Evolutionary conservation across 2,329 filamentous ascomycete genomes (phyloP).

Genomic region (Cercospora janseana): DNA sequence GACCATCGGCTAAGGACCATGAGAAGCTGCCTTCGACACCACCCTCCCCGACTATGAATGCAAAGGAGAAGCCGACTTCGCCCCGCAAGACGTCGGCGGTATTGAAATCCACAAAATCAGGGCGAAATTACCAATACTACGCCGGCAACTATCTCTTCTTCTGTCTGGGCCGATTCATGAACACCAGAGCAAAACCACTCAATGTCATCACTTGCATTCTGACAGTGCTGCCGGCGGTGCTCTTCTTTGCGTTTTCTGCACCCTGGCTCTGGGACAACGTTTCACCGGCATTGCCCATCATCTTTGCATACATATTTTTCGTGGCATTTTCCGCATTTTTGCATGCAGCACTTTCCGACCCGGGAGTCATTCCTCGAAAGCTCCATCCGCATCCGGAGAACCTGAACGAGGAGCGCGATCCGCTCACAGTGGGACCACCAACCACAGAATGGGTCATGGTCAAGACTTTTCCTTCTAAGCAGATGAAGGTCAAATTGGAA

Average conservation of each 20-base stretch:
- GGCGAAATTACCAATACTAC: constrained; percentile 88
- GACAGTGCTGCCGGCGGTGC: constrained; percentile 70
- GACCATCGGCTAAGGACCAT: constrained; percentile 38
- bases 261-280: constrained; percentile 83
- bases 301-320: constrained; percentile 89
- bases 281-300: constrained; percentile 81
- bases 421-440: constrained; percentile 74
- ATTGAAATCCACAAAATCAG: background rate
- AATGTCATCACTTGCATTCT: constrained; percentile 83
- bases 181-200: constrained; percentile 80
- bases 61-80: constrained; percentile 21
- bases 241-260: constrained; percentile 85
- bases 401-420: constrained; percentile 69
- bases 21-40: constrained; percentile 74
- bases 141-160: constrained; percentile 91
- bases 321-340: constrained; percentile 90
- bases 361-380: constrained; percentile 89
- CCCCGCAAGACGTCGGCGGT: background rate
- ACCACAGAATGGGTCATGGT: constrained; percentile 94
- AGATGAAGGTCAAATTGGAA: constrained; percentile 14
- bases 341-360: constrained; percentile 88
- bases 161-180: constrained; percentile 75
- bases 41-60: constrained; percentile 59
- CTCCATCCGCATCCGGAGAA: constrained; percentile 81
- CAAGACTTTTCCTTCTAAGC: constrained; percentile 32